Conservation (phyloP, 2,329 filamentous ascomycete species). For the Achaetomium macrosporum region DNA sequence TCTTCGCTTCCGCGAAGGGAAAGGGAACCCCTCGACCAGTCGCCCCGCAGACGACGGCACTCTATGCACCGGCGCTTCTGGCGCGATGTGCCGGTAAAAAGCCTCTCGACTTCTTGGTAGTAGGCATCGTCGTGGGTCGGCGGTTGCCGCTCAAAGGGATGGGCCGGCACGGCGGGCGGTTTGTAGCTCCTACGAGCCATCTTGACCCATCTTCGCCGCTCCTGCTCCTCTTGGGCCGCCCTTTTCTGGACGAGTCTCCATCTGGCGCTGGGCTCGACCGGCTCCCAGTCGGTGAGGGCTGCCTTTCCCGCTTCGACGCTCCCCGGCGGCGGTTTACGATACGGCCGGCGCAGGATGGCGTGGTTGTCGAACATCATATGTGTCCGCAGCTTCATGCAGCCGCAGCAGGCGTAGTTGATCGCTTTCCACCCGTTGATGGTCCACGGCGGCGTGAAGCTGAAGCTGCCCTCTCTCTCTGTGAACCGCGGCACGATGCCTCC, state of each 20-base stretch:
- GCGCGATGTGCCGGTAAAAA: slow-evolving; percentile 10
- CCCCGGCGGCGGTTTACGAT: slow-evolving; percentile 18
- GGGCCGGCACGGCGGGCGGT: neutral
- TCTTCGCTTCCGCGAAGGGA: neutral
- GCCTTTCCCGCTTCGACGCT: slow-evolving; percentile 11
- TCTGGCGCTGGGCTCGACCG: neutral
- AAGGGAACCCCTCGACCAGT: neutral
- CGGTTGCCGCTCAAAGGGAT: neutral
- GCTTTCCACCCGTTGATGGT: slow-evolving; percentile 10
- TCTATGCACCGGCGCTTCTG: slow-evolving; percentile 17
- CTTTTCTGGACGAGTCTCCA: slow-evolving; percentile 6
- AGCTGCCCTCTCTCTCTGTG: neutral
- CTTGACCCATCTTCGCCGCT: neutral
- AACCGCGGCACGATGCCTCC: slow-evolving; percentile 19
- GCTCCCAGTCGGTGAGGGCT: slow-evolving; percentile 20
- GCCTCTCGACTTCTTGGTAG: neutral
- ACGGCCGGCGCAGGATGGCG: slow-evolving; percentile 14
- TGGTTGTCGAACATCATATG: slow-evolving; percentile 23
- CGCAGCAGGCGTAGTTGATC: slow-evolving; percentile 21
- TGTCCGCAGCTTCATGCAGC: slow-evolving; percentile 20
- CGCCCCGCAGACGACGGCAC: slow-evolving; percentile 7
- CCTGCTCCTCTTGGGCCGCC: neutral
- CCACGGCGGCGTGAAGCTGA: slow-evolving; percentile 4
- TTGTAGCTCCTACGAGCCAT: neutral
- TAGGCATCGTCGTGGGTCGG: neutral